A percentile compares a stretch with the other conserved stretches of the same genome.
These are phyloP conservation scores for Colletotrichum magnum DNA, from an alignment of 2,329 filamentous ascomycete genomes.

Conservation along the genomic window DNA sequence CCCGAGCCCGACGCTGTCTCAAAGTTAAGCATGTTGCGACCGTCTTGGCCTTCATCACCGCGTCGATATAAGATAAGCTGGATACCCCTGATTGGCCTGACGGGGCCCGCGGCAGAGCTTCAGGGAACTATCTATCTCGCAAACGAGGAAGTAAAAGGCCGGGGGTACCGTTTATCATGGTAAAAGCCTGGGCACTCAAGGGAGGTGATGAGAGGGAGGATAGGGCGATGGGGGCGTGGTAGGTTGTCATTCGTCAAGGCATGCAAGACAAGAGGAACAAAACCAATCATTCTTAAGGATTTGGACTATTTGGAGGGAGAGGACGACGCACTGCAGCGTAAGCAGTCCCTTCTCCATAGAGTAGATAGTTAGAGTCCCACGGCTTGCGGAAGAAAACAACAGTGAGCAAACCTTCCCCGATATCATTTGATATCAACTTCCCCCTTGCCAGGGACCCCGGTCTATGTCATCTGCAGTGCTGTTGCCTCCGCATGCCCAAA, in stretches of 20 bases:
- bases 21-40: constrained; percentile 23
- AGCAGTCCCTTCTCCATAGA: too few species aligned
- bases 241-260: background rate
- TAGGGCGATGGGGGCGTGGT: background rate
- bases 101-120: background rate
- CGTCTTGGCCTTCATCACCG: constrained; percentile 25
- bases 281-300: too few species aligned
- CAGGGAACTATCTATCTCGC: background rate
- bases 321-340: too few species aligned
- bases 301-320: too few species aligned
- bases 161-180: background rate
- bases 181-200: constrained; percentile 6
- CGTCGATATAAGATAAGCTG: constrained; percentile 21
- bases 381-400: too few species aligned
- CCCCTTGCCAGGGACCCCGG: constrained; percentile 22
- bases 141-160: constrained; percentile 5
- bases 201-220: constrained; percentile 23
- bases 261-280: too few species aligned
- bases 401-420: background rate
- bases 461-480: constrained; percentile 14
- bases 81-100: constrained; percentile 20
- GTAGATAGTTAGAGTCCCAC: background rate
- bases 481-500: constrained; percentile 10
- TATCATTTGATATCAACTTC: constrained; percentile 8
- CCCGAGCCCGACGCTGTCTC: background rate